phyloP scores from a whole-genome alignment of 2,329 filamentous ascomycete species.

The Penicillium janthinellum region DNA sequence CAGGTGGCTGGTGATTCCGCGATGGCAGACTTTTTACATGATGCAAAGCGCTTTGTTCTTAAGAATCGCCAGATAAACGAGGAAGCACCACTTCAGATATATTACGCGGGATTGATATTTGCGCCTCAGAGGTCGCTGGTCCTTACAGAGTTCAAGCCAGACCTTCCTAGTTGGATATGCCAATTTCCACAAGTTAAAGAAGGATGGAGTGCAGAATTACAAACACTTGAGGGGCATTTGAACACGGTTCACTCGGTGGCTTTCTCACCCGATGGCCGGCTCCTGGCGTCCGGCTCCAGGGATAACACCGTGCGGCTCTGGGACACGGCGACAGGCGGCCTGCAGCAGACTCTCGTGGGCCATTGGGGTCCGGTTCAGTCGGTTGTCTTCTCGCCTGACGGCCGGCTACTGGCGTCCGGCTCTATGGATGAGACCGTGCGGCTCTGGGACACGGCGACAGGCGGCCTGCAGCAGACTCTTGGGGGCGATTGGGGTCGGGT shows the following conservation, averaged over 20 bases:
- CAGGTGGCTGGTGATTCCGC: no score
- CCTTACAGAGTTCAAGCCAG: constrained; percentile 22
- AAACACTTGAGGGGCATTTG: constrained; percentile 4
- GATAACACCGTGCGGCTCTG: not conserved
- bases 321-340: constrained; percentile 6
- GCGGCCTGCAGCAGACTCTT: constrained; percentile 5
- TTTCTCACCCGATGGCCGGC: constrained; percentile 22
- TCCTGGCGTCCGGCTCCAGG: constrained; percentile 19
- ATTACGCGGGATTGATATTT: not conserved
- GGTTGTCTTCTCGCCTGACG: constrained; percentile 10
- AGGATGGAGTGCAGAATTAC: not conserved
- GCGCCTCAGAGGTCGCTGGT: constrained; percentile 25
- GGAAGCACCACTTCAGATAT: not conserved
- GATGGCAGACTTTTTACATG: not conserved
- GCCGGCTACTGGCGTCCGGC: not conserved
- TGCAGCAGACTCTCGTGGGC: constrained; percentile 9
- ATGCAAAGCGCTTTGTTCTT: not conserved
- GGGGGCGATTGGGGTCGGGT: not conserved
- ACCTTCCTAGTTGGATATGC: constrained; percentile 23
- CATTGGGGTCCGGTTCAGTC: not conserved
- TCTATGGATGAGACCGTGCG: not conserved
- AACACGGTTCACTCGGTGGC: constrained; percentile 13
- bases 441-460: constrained; percentile 1
- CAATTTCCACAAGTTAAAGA: constrained; percentile 5
- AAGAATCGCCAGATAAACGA: not conserved